Evolutionary conservation across 208 protist species (phyloP).

Genomic region (Polymyxa betae): DNA sequence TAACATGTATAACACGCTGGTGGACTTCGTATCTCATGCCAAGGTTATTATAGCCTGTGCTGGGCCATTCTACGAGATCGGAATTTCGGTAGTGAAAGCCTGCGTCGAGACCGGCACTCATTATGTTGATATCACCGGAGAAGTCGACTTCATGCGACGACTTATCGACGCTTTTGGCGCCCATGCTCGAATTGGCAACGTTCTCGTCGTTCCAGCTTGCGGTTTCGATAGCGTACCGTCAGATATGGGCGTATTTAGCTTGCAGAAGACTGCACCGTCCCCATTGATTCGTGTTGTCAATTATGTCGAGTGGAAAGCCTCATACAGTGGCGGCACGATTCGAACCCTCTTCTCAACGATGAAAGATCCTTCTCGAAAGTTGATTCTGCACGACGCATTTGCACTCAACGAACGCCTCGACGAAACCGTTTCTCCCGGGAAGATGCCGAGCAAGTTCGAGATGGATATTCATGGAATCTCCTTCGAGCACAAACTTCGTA

Average conservation of each 20-base stretch:
- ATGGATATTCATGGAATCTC: neutral
- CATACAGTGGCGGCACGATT: neutral
- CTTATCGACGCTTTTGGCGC: slow-evolving; percentile 28
- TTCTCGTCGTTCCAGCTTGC: slow-evolving; percentile 47
- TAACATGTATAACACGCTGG: neutral
- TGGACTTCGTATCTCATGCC: neutral
- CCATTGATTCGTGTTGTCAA: neutral
- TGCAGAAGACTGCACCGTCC: neutral
- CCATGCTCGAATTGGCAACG: neutral
- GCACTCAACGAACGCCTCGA: neutral
- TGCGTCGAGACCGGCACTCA: slow-evolving; percentile 50
- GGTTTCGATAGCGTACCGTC: slow-evolving; percentile 56
- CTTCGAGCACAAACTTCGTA: neutral
- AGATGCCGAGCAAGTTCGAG: neutral
- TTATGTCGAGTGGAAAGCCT: neutral
- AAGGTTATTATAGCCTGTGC: slow-evolving; percentile 34
- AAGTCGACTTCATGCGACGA: slow-evolving; percentile 51
- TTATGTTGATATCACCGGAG: slow-evolving; percentile 61
- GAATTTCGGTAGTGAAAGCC: slow-evolving; percentile 36
- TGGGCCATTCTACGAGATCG: slow-evolving; percentile 38
- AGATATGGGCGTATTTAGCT: slow-evolving; percentile 43
- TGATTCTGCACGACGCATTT: neutral
- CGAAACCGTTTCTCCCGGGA: neutral
- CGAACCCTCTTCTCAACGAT: neutral
- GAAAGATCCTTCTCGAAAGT: neutral